Base-by-base conservation (phyloP, 108 stramenopile genomes). In the Nitzschia sp. region DNA sequence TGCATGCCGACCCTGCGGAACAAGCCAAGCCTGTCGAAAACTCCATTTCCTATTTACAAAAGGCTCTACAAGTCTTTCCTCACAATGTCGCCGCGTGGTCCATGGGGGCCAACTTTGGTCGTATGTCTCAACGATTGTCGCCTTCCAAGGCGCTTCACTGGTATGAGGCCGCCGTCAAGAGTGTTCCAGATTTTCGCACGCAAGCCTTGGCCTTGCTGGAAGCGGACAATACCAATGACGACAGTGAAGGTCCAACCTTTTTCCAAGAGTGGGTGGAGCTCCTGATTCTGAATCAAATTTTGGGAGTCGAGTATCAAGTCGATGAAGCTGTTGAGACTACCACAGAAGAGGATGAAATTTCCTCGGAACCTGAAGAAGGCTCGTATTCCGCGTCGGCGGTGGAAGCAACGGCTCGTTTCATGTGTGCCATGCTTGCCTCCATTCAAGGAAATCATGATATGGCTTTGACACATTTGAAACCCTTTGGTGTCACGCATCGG, bases 241-340 rank as follows among this genome's bases (percentile, higher is more conserved):
- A 71, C 59, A 65, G 71, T 15, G 63, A 73, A 19, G 64, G 38
- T 24, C 17, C 46, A 17, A 48, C 46, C 14, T 39, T 42, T 37
- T 40, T 75, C 25, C 87, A 89, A 61, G 87, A 93, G 77, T 86
- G 86, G 87, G 81, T 93, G 22, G 87, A 93, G 65, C 50, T 86
- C n/a, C 56, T 93, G 17, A 48, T 93, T 22, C 44, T 89, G 44
- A 80, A 90, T 78, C 87, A 85, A 53, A 68, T 88, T 2, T 48
- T 76, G 22, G 92, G 84, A n/a, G 70, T 81, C 22, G 81, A 88
- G 69, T 87, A 60, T 62, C 54, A 77, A 39, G 71, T 53, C 3
- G 70, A 75, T 22, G 80, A 80, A 10, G 2, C 42, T 1, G 80
- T 76, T 0, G 75, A 78, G 3, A 75, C 78, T 37, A 78, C 70